Evolutionary conservation across 495 filamentous ascomycete species (phyloP).

Genomic region (Hyaloscypha hepaticicola): DNA sequence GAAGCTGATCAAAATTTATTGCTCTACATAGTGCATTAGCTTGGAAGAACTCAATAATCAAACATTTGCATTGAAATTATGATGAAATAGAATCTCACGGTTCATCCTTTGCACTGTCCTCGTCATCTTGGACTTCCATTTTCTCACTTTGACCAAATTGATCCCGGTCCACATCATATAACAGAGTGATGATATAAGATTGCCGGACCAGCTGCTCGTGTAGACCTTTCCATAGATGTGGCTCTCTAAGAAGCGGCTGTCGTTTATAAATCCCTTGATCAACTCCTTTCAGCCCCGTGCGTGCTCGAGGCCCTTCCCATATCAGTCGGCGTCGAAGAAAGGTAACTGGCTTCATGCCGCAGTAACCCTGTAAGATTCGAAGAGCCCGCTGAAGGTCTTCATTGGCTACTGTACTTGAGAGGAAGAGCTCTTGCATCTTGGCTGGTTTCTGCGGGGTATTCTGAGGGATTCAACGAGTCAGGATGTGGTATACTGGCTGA

Average conservation of each 20-base stretch:
- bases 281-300: constrained; percentile 13
- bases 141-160: constrained; percentile 16
- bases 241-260: constrained; percentile 16
- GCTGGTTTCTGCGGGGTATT: neutral
- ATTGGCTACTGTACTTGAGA: constrained; percentile 16
- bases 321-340: constrained; percentile 20
- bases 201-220: constrained; percentile 23
- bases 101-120: neutral
- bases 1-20: constrained; percentile 17
- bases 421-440: constrained; percentile 33
- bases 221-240: constrained; percentile 15
- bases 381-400: constrained; percentile 19
- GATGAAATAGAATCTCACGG: constrained; percentile 7
- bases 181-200: constrained; percentile 25
- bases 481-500: neutral
- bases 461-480: neutral
- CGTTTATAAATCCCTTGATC: constrained; percentile 13
- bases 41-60: neutral
- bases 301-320: constrained; percentile 16
- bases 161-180: constrained; percentile 23
- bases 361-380: constrained; percentile 28
- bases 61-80: neutral
- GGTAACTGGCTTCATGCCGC: constrained; percentile 24
- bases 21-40: constrained; percentile 3
- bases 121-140: neutral